These are phyloP conservation scores for Microthlaspi erraticum DNA, from an alignment of 345 rosid species.

Conservation along the genomic window DNA sequence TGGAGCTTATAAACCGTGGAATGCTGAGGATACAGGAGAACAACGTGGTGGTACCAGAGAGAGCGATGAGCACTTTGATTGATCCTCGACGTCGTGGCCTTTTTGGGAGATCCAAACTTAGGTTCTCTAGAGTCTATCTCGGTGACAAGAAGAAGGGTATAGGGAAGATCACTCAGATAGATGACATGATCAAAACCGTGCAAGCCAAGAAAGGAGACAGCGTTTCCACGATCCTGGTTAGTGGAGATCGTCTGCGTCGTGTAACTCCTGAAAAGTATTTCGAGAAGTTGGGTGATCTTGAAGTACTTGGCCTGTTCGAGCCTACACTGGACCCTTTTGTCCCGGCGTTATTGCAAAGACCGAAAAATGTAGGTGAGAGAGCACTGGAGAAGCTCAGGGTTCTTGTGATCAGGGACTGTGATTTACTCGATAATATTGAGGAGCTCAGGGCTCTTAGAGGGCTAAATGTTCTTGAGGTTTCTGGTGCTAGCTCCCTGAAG, in stretches of 20 bases:
- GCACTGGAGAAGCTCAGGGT: constrained; percentile 31
- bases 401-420: constrained; percentile 62
- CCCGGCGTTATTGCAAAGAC: background rate
- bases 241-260: constrained; percentile 49
- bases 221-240: constrained; percentile 50
- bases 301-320: constrained; percentile 53
- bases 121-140: constrained; percentile 47
- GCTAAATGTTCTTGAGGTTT: constrained; percentile 60
- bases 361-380: background rate
- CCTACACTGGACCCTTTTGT: constrained; percentile 44
- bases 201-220: constrained; percentile 30
- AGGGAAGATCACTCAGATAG: constrained; percentile 52
- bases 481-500: constrained; percentile 52
- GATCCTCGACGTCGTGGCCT: constrained; percentile 47
- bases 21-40: constrained; percentile 55
- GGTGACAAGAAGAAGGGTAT: constrained; percentile 36
- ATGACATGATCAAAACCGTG: constrained; percentile 59
- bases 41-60: constrained; percentile 54
- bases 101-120: constrained; percentile 39
- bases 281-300: constrained; percentile 36
- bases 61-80: constrained; percentile 26
- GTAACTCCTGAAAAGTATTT: constrained; percentile 42
- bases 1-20: constrained; percentile 54
- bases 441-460: constrained; percentile 32
- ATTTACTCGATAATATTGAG: constrained; percentile 33